phyloP scores from a whole-genome alignment of 306 rosid species.

The Corylus avellana region DNA sequence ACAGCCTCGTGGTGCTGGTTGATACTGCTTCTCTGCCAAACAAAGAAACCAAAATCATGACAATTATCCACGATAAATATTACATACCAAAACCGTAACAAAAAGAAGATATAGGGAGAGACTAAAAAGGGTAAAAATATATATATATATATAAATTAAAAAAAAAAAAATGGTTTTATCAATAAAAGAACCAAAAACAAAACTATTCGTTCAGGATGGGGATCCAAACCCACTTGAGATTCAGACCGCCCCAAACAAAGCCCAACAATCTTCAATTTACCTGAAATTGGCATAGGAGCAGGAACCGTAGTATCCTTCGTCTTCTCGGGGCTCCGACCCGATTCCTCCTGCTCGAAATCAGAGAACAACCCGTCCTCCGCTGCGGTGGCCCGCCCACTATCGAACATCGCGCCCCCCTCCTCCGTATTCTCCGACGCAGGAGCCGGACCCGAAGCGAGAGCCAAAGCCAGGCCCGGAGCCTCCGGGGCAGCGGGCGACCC shows the following conservation, averaged over 20 bases:
- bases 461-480: conserved; percentile 23
- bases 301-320: conserved; percentile 49
- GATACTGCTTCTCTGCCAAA: conserved; percentile 67
- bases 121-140: too few relatives aligned
- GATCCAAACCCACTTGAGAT: not conserved
- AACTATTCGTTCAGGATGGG: not conserved
- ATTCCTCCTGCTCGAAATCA: conserved; percentile 72
- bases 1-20: conserved; percentile 38
- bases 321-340: conserved; percentile 49
- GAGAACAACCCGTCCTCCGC: conserved; percentile 79
- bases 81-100: not conserved
- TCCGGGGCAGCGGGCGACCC: conserved; percentile 41
- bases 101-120: not conserved
- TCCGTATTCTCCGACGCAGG: conserved; percentile 28
- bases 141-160: too few relatives aligned
- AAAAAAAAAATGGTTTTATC: too few relatives aligned
- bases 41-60: conserved; percentile 4
- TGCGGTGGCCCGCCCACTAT: conserved; percentile 54
- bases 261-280: conserved; percentile 24
- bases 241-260: not conserved
- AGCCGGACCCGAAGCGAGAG: conserved; percentile 6
- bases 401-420: conserved; percentile 51
- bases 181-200: not conserved
- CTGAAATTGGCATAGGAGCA: conserved; percentile 73
- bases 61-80: not conserved